Percentiles rank a stretch among this genome's conserved stretches.
phyloP scores from a whole-genome alignment of 2,329 filamentous ascomycete species.

The Chaetothyriales sp. region DNA sequence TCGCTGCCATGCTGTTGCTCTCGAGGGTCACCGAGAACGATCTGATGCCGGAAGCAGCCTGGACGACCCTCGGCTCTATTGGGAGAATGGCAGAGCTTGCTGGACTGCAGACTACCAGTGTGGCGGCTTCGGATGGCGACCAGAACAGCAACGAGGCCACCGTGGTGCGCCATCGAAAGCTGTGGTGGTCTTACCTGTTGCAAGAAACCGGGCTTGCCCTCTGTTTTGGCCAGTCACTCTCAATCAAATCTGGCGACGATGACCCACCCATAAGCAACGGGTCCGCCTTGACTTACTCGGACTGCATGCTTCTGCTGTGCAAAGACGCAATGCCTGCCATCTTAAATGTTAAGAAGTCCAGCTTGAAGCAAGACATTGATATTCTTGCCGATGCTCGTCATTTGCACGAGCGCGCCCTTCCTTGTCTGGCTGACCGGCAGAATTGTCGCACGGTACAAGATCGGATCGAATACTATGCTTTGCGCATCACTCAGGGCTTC shows the following conservation, averaged over 20 bases:
- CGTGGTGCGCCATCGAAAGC: background rate
- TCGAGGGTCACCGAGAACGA: constrained; percentile 2
- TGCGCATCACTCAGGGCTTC: constrained; percentile 2
- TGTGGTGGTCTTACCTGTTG: constrained; percentile 1
- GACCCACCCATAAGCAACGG: background rate
- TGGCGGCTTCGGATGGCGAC: background rate
- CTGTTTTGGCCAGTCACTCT: background rate
- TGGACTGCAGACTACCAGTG: background rate
- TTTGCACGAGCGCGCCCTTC: background rate
- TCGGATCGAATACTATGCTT: constrained; percentile 4
- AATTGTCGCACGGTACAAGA: constrained; percentile 3
- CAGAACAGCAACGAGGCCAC: background rate
- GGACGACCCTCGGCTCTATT: background rate
- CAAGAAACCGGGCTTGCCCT: background rate
- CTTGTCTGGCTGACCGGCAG: background rate
- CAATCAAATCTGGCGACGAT: background rate
- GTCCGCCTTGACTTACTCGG: constrained; percentile 1
- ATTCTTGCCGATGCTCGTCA: background rate
- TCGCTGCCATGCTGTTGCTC: constrained; percentile 1
- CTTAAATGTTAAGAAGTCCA: background rate
- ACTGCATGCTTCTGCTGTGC: constrained; percentile 3
- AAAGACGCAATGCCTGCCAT: background rate
- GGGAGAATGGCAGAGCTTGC: constrained; percentile 1
- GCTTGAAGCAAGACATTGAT: background rate
- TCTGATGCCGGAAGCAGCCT: constrained; percentile 1